These are phyloP conservation scores for Chrysoporthe deuterocubensis DNA, from an alignment of 2,329 filamentous ascomycete species.

Conservation along the genomic window DNA sequence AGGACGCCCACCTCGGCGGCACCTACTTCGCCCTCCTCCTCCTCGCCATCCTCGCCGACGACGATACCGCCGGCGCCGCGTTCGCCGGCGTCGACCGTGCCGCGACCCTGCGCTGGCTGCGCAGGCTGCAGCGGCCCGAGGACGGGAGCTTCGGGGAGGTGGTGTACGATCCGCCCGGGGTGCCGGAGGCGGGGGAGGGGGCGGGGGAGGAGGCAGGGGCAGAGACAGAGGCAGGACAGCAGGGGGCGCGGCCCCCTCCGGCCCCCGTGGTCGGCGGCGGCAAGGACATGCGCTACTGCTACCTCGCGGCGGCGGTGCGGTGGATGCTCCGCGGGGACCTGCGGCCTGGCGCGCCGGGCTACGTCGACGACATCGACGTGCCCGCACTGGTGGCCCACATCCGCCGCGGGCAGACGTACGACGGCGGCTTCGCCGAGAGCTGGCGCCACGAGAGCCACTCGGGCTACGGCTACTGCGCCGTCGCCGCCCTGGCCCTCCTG, in stretches of 20 bases:
- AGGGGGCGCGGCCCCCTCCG: too few species aligned
- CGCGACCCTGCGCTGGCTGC: slow-evolving; percentile 75
- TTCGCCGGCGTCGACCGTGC: slow-evolving; percentile 69
- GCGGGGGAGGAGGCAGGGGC: not conserved
- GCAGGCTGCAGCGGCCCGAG: slow-evolving; percentile 67
- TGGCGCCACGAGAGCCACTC: slow-evolving; percentile 84
- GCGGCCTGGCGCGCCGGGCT: slow-evolving; percentile 53
- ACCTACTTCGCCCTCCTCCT: slow-evolving; percentile 86
- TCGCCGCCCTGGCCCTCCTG: slow-evolving; percentile 78
- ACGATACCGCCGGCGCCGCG: slow-evolving; percentile 45
- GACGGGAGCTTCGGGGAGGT: slow-evolving; percentile 94
- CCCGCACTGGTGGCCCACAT: slow-evolving; percentile 73
- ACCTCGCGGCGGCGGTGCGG: slow-evolving; percentile 78
- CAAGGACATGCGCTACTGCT: slow-evolving; percentile 85
- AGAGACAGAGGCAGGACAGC: too few species aligned
- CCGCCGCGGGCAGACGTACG: slow-evolving; percentile 68
- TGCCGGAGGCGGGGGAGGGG: slow-evolving; percentile 41
- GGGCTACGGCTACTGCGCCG: slow-evolving; percentile 88
- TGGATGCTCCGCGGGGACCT: slow-evolving; percentile 76
- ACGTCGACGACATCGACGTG: slow-evolving; percentile 75
- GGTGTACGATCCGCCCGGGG: slow-evolving; percentile 51
- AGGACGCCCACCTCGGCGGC: slow-evolving; percentile 75
- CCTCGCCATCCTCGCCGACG: slow-evolving; percentile 58
- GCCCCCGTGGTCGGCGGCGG: slow-evolving; percentile 71
- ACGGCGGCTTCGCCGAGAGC: slow-evolving; percentile 81